Conservation (phyloP, 441 rosid genomes). For the Macaranga tanarius region DNA sequence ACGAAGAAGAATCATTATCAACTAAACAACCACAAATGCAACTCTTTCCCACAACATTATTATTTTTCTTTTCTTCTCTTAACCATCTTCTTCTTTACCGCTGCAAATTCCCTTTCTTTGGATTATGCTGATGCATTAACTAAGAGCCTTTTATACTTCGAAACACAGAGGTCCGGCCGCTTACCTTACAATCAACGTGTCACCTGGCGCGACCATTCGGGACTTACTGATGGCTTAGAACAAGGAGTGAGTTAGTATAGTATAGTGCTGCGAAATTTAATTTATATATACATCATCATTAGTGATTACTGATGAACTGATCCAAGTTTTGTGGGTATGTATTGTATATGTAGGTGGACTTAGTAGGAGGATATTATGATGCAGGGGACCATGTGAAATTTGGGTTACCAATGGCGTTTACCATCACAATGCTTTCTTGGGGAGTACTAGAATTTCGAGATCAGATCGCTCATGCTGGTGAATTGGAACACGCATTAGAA, state of each 20-base stretch:
- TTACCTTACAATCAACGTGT: slow-evolving; percentile 83
- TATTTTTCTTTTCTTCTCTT: slow-evolving; percentile 23
- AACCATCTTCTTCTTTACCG: slow-evolving; percentile 29
- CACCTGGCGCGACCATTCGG: slow-evolving; percentile 91
- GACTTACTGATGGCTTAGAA: slow-evolving; percentile 89
- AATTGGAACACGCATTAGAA: slow-evolving; percentile 74
- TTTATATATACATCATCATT: no score
- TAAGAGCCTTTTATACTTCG: slow-evolving; percentile 89
- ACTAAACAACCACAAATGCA: background rate
- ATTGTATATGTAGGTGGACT: slow-evolving; percentile 88
- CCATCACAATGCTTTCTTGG: slow-evolving; percentile 92
- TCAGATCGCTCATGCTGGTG: slow-evolving; percentile 62
- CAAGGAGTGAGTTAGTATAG: slow-evolving; percentile 84
- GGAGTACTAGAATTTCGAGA: slow-evolving; percentile 64
- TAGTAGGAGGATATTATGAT: slow-evolving; percentile 96
- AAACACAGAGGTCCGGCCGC: slow-evolving; percentile 90
- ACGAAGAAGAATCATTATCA: slow-evolving; percentile 16
- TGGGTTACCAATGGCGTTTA: slow-evolving; percentile 94
- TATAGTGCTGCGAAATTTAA: background rate
- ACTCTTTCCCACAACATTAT: background rate
- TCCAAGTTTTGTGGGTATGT: background rate
- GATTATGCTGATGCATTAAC: slow-evolving; percentile 76
- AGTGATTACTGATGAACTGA: no score
- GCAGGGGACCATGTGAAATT: slow-evolving; percentile 97
- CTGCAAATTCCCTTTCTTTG: slow-evolving; percentile 20